Evolutionary conservation across 106 monocot species (phyloP), one percentile per base, ranked within the genome.

Genomic region (Narthecium ossifragum): DNA sequence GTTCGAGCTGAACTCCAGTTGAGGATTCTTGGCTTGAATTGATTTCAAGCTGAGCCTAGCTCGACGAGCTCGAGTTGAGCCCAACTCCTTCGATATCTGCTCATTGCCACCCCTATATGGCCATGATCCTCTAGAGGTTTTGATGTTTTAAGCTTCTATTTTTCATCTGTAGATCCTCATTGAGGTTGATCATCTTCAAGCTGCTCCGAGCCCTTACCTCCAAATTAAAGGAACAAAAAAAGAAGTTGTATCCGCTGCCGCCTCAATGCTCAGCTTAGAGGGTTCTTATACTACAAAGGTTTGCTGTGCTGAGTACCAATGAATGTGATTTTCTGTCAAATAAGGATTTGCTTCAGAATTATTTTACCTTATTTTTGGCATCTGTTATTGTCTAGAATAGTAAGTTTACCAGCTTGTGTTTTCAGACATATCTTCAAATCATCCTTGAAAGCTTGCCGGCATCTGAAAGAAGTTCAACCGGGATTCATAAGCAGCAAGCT

Each of bases 281-380:
- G 86, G 86, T 55, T 78, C 96, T 46, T 96, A 96, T 68, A 96
- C 96, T 3, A 90, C 96, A 53, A 96, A 96, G 86, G 96, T 90
- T 67, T 51, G 20, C 26, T 69, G 13, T 27, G 26, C 2, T 10
- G 26, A 8, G 6, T 6, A 15, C 25, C 30, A 4, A 48, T 46
- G 7, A 25, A 9, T 62, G n/a, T n/a, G n/a, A n/a, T n/a, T n/a
- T n/a, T n/a, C n/a, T 39, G 25, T 43, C 18, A 13, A 43, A 43
- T 17, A 43, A 4, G 18, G 18, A 43, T 13, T 43, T 17, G 6
- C 43, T 43, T 13, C 1, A 43, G 3, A 43, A 18, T 18, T 43
- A 17, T 10, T 43, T 43, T 3, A 17, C 18, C 18, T 13, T 13
- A 43, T 17, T 43, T 18, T 17, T 13, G 4, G 43, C 43, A 43